phyloP scores from a whole-genome alignment of 2,329 filamentous ascomycete genomes.

The Onygenales sp. region DNA sequence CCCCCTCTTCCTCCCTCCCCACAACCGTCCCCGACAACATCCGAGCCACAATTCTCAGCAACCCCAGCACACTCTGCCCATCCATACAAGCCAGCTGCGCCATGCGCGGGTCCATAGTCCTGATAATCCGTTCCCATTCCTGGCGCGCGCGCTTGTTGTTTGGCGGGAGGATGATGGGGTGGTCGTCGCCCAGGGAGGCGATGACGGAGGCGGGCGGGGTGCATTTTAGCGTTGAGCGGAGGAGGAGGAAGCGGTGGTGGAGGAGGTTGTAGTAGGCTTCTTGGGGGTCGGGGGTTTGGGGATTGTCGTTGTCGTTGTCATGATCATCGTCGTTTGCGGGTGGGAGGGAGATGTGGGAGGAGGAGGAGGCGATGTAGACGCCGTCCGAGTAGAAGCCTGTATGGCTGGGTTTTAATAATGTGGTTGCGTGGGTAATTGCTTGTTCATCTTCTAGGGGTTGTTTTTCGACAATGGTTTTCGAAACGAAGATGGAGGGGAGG shows the following conservation, averaged over 20 bases:
- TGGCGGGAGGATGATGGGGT: conserved; percentile 44
- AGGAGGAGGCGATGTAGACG: conserved; percentile 56
- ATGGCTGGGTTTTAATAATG: neutral
- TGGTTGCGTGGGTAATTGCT: neutral
- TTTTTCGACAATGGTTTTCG: conserved; percentile 1
- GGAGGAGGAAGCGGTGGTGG: conserved; percentile 52
- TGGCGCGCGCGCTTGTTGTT: conserved; percentile 44
- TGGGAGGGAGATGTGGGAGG: conserved; percentile 35
- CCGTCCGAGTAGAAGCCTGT: conserved; percentile 67
- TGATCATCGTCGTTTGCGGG: conserved; percentile 10
- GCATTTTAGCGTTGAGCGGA: conserved; percentile 53
- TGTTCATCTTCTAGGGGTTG: conserved; percentile 21
- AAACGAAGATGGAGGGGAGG: conserved; percentile 12
- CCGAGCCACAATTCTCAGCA: conserved; percentile 51
- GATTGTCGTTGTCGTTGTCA: conserved; percentile 14
- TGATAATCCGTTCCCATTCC: conserved; percentile 44
- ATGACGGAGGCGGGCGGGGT: conserved; percentile 46
- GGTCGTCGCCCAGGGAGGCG: conserved; percentile 43
- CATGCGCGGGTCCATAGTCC: conserved; percentile 37
- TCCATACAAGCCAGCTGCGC: conserved; percentile 43
- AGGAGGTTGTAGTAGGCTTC: conserved; percentile 61
- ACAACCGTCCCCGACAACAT: conserved; percentile 57
- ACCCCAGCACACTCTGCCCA: conserved; percentile 54
- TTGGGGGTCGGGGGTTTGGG: conserved; percentile 41
- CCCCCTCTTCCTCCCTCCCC: conserved; percentile 49